Evolutionary conservation across 140 eudicot species (phyloP).

Genomic region (Anethum foeniculum): DNA sequence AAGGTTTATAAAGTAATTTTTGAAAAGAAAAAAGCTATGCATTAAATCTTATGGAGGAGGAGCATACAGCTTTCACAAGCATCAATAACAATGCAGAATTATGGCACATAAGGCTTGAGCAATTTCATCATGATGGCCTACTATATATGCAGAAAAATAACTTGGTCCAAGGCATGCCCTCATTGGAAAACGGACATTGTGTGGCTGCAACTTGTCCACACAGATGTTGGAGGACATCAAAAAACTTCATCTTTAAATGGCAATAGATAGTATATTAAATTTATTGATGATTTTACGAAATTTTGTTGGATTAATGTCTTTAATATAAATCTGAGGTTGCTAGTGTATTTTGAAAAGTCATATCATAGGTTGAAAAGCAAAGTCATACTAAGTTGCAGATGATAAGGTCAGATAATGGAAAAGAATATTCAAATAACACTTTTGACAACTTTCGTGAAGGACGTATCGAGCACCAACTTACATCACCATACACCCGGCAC

Average conservation of each 20-base stretch:
- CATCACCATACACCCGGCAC: not conserved
- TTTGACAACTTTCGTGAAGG: not conserved
- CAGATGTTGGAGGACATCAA: no score
- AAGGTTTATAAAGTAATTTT: no score
- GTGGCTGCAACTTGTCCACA: constrained; percentile 15
- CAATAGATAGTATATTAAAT: no score
- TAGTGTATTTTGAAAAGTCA: not conserved
- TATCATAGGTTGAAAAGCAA: not conserved
- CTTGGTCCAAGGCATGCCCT: not conserved
- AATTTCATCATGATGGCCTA: not conserved
- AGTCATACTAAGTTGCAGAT: not conserved
- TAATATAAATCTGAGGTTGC: not conserved
- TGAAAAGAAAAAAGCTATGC: no score
- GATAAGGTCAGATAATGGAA: not conserved
- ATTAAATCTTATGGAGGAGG: no score
- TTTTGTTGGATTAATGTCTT: not conserved
- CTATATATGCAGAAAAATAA: not conserved
- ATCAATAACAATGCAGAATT: no score
- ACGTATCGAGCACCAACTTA: no score
- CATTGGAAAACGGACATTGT: not conserved
- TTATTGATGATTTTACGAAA: no score
- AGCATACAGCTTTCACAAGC: no score
- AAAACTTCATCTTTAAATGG: no score
- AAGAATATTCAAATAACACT: not conserved
- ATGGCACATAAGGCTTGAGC: no score